Conservation (phyloP, 1,139 yeast species). For the Blastobotrys buckinghamii region DNA sequence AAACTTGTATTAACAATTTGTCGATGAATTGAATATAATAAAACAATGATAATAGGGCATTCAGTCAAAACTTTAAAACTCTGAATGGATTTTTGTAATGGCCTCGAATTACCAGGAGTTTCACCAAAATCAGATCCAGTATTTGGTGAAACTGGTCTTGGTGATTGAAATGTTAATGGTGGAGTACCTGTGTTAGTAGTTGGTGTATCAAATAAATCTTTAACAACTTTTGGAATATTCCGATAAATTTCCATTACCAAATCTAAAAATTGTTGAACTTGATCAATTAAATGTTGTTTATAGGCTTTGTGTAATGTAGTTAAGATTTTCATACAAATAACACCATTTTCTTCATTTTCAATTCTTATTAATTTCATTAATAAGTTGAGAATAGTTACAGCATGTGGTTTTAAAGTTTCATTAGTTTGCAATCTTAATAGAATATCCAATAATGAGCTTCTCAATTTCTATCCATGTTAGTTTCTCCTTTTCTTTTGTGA, state of each 20-base stretch:
- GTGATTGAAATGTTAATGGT: conserved; percentile 33
- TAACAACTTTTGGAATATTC: conserved; percentile 72
- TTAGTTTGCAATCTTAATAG: conserved; percentile 78
- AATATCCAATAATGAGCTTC: conserved; percentile 72
- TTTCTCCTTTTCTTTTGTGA: neutral
- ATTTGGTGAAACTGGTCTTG: conserved; percentile 41
- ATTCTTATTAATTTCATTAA: conserved; percentile 54
- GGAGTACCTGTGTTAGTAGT: conserved; percentile 24
- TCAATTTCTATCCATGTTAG: conserved; percentile 38
- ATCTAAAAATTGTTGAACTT: conserved; percentile 74
- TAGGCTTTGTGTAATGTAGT: conserved; percentile 87
- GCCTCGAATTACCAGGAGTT: conserved; percentile 36
- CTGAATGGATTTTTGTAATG: conserved; percentile 51
- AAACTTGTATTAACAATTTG: conserved; percentile 64
- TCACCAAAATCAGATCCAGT: conserved; percentile 31
- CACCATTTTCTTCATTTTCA: conserved; percentile 96
- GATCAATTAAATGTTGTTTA: conserved; percentile 59
- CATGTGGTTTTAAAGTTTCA: conserved; percentile 72
- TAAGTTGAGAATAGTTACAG: conserved; percentile 54
- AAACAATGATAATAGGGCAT: conserved; percentile 95
- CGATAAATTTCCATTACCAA: conserved; percentile 72
- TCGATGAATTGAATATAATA: conserved; percentile 82
- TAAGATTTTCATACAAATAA: conserved; percentile 79
- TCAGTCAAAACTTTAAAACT: conserved; percentile 93
- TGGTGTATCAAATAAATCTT: conserved; percentile 47